Evolutionary conservation across 202 grass and related monocot species (phyloP), one percentile per base, ranked within the genome.

Genomic region (Carex arenaria): DNA sequence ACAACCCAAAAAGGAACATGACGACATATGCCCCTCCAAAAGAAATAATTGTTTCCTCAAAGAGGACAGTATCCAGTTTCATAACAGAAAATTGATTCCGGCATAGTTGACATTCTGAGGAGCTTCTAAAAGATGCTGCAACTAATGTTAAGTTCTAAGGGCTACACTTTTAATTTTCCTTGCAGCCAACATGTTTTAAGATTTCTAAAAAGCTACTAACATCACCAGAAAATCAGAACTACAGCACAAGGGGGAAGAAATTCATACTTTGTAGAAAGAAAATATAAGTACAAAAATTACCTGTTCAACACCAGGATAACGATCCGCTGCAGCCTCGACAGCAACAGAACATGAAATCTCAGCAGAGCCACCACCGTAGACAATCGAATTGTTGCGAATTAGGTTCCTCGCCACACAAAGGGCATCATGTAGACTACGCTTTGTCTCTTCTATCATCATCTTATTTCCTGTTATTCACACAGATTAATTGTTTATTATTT

Each of bases 401-500:
- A 99, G 79, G 90, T 99, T 99, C 75, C 93, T 93, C 10, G 96
- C 96, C 26, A 95, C 96, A 72, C 96, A 99, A 82, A 99, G 86
- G 67, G 96, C 91, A 84, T 99, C 96, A 67, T 95, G 93, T 60
- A 99, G 32, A 88, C 93, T 99, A 61, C 96, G 88, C 80, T 95
- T 95, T 19, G 93, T 99, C 84, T 98, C 96, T 55, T 99, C 96
- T 85, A 99, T 99, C 81, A 99, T 87, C 96, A 99, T 95, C 89
- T 99, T 95, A 83, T 99, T 95, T 30, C 96, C 96, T 99, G 64
- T 19, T 70, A 59, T 83, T 28, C 17, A 60, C 49, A 26, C 5
- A 55, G n/a, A 77, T 57, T 9, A 22, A 77, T 36, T 34, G 51
- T n/a, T 77, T 18, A 57, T 77, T 77, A 77, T 56, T 56, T 55